Conservation (phyloP, 2,329 filamentous ascomycete genomes). For the Podosphaera leucotricha region DNA sequence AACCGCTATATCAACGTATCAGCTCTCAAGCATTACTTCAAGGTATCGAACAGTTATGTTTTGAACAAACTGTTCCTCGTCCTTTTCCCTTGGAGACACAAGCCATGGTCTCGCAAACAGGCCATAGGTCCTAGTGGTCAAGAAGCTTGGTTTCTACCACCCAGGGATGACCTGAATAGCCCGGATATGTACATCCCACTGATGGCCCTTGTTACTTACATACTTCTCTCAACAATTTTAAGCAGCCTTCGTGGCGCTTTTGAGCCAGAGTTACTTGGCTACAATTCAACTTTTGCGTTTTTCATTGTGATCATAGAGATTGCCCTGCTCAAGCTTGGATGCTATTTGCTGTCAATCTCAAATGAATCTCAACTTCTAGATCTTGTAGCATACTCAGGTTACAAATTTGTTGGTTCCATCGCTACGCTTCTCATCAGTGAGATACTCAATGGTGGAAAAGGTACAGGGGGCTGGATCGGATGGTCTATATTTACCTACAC, state of each 20-base stretch:
- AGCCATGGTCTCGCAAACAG: conserved; percentile 88
- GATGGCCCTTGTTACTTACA: conserved; percentile 96
- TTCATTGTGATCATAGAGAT: conserved; percentile 74
- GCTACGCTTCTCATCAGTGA: conserved; percentile 63
- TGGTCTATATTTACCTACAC: conserved; percentile 83
- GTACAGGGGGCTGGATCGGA: conserved; percentile 69
- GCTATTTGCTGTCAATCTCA: conserved; percentile 80
- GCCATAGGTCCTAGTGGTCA: conserved; percentile 44
- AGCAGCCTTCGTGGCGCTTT: conserved; percentile 80
- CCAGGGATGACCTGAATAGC: conserved; percentile 86
- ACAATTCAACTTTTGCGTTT: conserved; percentile 65
- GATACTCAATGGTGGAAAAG: conserved; percentile 50
- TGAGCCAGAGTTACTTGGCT: conserved; percentile 77
- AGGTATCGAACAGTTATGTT: conserved; percentile 94
- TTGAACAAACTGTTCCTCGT: conserved; percentile 81
- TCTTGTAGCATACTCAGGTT: conserved; percentile 85
- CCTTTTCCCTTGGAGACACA: conserved; percentile 92
- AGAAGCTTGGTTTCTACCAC: conserved; percentile 64
- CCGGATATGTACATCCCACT: conserved; percentile 99
- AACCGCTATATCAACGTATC: conserved; percentile 76
- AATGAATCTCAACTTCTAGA: conserved; percentile 87
- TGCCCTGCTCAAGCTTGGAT: conserved; percentile 69
- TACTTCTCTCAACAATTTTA: conserved; percentile 74
- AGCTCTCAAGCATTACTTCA: conserved; percentile 96
- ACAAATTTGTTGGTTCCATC: conserved; percentile 97